A percentile compares a stretch with the other conserved stretches of the same genome.
phyloP scores from a whole-genome alignment of 2,329 filamentous ascomycete genomes.

The Balansia obtecta region DNA sequence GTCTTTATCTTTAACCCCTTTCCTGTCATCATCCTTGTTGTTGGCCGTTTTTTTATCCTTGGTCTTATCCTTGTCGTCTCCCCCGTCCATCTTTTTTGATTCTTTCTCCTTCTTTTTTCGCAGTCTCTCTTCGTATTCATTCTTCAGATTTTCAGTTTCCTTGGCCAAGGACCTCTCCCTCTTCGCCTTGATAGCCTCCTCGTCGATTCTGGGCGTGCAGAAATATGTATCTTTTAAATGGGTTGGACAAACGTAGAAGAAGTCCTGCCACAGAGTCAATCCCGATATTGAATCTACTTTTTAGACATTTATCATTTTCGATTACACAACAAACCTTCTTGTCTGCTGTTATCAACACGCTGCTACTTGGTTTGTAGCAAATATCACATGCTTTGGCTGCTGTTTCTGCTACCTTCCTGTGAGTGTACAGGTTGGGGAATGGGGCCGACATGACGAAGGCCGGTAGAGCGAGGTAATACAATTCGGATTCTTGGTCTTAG shows the following conservation, averaged over 20 bases:
- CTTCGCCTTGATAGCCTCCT: conserved; percentile 50
- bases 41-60: conserved; percentile 19
- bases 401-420: conserved; percentile 77
- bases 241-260: conserved; percentile 78
- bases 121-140: conserved; percentile 65
- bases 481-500: neutral
- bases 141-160: conserved; percentile 53
- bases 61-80: conserved; percentile 23
- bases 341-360: conserved; percentile 78
- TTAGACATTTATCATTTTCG: neutral
- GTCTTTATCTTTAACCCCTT: conserved; percentile 11
- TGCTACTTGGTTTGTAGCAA: conserved; percentile 80
- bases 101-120: conserved; percentile 58
- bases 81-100: conserved; percentile 38
- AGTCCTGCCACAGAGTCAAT: conserved; percentile 39
- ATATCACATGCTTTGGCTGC: conserved; percentile 76
- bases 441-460: conserved; percentile 11
- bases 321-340: conserved; percentile 52
- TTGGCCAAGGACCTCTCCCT: conserved; percentile 49
- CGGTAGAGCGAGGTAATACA: no score
- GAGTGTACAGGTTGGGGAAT: conserved; percentile 70
- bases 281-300: neutral
- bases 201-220: conserved; percentile 61
- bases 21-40: conserved; percentile 12
- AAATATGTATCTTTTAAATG: conserved; percentile 80